A percentile compares a stretch with the other conserved stretches of the same genome.
These are phyloP conservation scores for Microbotryum silenes-acaulis DNA, from an alignment of 1,284 basidiomycete genomes.

Conservation along the genomic window DNA sequence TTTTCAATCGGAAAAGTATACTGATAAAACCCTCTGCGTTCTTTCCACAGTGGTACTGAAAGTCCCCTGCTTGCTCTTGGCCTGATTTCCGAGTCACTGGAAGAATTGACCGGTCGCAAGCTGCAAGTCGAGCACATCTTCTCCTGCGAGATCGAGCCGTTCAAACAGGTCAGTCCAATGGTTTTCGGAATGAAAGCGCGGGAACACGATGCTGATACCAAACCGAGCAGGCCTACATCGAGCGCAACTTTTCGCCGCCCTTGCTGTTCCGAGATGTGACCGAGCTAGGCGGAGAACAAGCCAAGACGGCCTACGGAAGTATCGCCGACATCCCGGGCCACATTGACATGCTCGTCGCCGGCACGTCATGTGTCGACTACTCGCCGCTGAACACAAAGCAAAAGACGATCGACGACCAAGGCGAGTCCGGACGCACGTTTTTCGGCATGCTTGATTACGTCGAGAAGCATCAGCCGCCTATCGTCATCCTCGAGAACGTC, in stretches of 20 bases:
- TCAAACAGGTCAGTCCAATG: slow-evolving; percentile 62
- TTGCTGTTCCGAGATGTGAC: slow-evolving; percentile 89
- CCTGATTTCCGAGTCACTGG: slow-evolving; percentile 65
- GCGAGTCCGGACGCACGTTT: slow-evolving; percentile 56
- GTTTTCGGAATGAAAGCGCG: not conserved
- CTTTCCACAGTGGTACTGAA: slow-evolving; percentile 67
- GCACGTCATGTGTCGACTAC: slow-evolving; percentile 93
- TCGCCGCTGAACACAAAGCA: slow-evolving; percentile 90
- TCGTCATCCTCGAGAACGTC: slow-evolving; percentile 92
- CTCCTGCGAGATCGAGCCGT: slow-evolving; percentile 95
- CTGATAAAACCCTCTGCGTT: not conserved
- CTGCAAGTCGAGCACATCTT: slow-evolving; percentile 85
- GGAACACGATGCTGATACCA: not conserved
- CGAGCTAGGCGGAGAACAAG: slow-evolving; percentile 52
- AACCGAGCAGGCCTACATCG: slow-evolving; percentile 62
- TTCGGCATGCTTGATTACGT: slow-evolving; percentile 84
- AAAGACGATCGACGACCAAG: slow-evolving; percentile 75
- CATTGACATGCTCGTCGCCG: slow-evolving; percentile 70
- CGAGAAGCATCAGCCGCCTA: slow-evolving; percentile 69
- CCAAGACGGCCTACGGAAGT: slow-evolving; percentile 81
- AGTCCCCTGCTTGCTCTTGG: slow-evolving; percentile 84
- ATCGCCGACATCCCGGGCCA: slow-evolving; percentile 78
- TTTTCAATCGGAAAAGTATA: not conserved
- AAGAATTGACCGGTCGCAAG: slow-evolving; percentile 57
- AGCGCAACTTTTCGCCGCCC: slow-evolving; percentile 83